Conservation (phyloP, 805 yeast genomes). For the Ogataea methanolica region DNA sequence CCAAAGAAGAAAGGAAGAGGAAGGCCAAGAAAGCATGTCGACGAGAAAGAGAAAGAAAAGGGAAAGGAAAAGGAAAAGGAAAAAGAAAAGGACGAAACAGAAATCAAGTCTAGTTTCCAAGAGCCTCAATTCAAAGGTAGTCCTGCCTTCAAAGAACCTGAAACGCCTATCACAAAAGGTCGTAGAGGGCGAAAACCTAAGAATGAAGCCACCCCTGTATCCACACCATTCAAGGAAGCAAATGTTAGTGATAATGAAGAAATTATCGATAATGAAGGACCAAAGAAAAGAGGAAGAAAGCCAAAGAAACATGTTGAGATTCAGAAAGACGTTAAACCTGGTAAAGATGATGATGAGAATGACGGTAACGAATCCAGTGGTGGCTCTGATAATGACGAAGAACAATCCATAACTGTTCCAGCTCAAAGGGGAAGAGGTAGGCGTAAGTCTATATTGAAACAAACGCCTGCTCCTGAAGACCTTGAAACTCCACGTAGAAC, state of each 20-base stretch:
- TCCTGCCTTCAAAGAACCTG: constrained; percentile 3
- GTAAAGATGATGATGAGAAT: not conserved
- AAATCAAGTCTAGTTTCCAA: too few species aligned
- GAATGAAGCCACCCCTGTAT: not conserved
- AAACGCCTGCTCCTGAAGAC: not conserved
- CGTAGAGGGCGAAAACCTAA: constrained; percentile 4
- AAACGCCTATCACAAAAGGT: constrained; percentile 2
- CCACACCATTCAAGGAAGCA: not conserved
- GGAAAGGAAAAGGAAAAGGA: constrained; percentile 1
- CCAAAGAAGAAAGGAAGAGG: constrained; percentile 5
- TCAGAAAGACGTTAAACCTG: not conserved
- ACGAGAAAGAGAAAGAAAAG: not conserved
- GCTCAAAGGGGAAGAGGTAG: not conserved
- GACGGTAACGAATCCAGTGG: not conserved
- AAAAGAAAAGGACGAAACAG: too few species aligned
- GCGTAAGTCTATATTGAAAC: not conserved
- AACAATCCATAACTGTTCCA: not conserved
- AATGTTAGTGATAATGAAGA: not conserved
- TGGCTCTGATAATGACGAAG: not conserved
- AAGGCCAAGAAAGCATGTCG: not conserved
- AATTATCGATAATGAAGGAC: not conserved
- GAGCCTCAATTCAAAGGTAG: too few species aligned
- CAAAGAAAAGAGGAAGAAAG: constrained; percentile 2
- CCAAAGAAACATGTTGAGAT: constrained; percentile 1
- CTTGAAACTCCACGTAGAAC: not conserved